Evolutionary conservation across 2,329 filamentous ascomycete genomes (phyloP), one percentile per base, ranked within the genome.

Genomic region (Colletotrichum sp.): DNA sequence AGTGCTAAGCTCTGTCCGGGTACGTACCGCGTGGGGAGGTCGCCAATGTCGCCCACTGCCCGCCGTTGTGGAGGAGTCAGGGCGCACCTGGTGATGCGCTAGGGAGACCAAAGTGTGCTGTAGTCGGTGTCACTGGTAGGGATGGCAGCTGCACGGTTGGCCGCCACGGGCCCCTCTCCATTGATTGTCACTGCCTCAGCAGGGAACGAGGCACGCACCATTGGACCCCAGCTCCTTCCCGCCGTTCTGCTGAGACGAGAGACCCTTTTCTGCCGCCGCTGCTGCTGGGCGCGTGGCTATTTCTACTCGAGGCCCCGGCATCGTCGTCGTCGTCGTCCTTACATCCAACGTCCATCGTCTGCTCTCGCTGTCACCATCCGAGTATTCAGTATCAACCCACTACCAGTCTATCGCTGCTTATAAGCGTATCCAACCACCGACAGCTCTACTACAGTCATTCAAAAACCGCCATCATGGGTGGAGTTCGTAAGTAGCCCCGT

Each of bases 401-500:
- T 34, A 15, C 39, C 36, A 24, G 55, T 28, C 16, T 21, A 62
- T 28, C 21, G 9, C 55, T 62, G 24, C 52, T 28, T n/a, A 63
- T 21, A 36, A 69, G 7, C 60, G 21, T 36, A 28, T 26, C 15
- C 26, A 10, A 39, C 13, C 6, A 68, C 32, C 62, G 44, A n/a
- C 30, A 63, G 8, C 55, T 64, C n/a, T 32, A 24, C 21, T 24
- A 24, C 24, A n/a, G 28, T n/a, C 34, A 21, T n/a, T 32, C 36
- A 26, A 69, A 62, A 62, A 78, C 80, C 80, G 81, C 78, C 83
- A 89, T 78, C 63, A 90, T 91, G 89, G 86, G 87, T 83, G 89
- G 88, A 79, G 85, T 90, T 82, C 88, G 89, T 90, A 84, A 85
- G 88, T 89, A 34, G 34, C 44, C 44, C 16, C 30, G 15, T 52